Conservation (phyloP, 2,329 filamentous ascomycete species). For the Fusarium sp. region DNA sequence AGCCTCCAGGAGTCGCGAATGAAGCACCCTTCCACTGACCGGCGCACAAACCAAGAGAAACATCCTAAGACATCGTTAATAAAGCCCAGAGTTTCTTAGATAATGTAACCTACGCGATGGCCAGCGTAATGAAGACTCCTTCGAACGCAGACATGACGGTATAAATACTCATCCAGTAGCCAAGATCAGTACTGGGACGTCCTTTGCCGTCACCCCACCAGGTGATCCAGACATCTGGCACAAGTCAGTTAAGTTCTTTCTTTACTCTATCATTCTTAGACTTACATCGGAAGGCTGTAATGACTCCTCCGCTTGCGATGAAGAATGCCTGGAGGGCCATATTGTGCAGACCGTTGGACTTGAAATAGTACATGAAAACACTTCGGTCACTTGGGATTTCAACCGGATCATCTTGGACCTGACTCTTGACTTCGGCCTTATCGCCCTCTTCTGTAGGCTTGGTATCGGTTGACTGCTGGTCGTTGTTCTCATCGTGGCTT, state of each 20-base stretch:
- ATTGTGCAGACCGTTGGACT: slow-evolving; percentile 40
- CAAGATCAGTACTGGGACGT: slow-evolving; percentile 45
- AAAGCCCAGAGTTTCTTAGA: neutral
- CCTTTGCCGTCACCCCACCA: slow-evolving; percentile 52
- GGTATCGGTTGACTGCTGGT: neutral
- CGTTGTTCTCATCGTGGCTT: slow-evolving; percentile 31
- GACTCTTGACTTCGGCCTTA: neutral
- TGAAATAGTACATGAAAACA: slow-evolving; percentile 51
- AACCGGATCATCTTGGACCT: neutral
- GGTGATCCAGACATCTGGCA: slow-evolving; percentile 49
- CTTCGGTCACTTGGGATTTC: slow-evolving; percentile 42
- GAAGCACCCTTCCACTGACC: slow-evolving; percentile 45
- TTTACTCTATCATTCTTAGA: too few species aligned
- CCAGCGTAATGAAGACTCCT: slow-evolving; percentile 43
- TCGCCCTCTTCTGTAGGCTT: slow-evolving; percentile 4
- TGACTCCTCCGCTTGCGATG: slow-evolving; percentile 36
- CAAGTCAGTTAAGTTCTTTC: neutral
- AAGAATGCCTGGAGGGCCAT: slow-evolving; percentile 35
- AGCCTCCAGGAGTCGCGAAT: slow-evolving; percentile 44
- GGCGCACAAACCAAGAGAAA: slow-evolving; percentile 48
- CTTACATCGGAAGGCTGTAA: slow-evolving; percentile 48
- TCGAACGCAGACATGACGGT: slow-evolving; percentile 44
- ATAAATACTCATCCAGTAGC: slow-evolving; percentile 52
- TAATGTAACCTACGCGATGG: slow-evolving; percentile 43
- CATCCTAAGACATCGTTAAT: slow-evolving; percentile 37